Percentiles rank a stretch among this genome's conserved stretches.
phyloP scores from a whole-genome alignment of 106 monocot genomes.

The Allium fistulosum region DNA sequence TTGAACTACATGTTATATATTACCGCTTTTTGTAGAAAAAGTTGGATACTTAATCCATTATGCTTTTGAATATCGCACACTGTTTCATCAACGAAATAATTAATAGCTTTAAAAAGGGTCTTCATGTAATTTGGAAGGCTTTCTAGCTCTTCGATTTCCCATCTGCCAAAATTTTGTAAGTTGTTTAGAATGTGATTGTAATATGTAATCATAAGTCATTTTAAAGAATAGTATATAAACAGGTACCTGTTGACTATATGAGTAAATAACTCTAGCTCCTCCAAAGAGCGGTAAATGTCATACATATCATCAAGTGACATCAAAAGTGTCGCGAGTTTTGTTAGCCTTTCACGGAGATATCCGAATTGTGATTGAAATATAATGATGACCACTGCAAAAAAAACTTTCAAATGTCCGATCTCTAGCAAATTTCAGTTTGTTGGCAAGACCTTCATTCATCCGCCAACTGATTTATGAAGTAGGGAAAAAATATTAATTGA shows the following conservation, averaged over 20 bases:
- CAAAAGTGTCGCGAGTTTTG: constrained; percentile 20
- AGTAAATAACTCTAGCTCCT: constrained; percentile 40
- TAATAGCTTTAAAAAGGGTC: too few relatives aligned
- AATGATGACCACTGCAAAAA: constrained; percentile 2
- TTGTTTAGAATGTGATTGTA: background rate
- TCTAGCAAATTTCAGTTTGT: constrained; percentile 31
- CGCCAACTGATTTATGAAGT: too few relatives aligned
- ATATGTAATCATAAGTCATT: background rate
- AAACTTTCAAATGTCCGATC: constrained; percentile 9
- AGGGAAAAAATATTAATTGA: too few relatives aligned
- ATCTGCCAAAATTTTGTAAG: constrained; percentile 8
- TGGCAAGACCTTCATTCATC: constrained; percentile 7
- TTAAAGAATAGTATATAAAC: background rate
- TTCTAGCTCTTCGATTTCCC: constrained; percentile 27
- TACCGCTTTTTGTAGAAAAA: constrained; percentile 27
- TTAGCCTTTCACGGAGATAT: constrained; percentile 15
- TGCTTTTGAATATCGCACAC: constrained; percentile 7
- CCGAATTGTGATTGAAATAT: constrained; percentile 17
- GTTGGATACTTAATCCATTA: constrained; percentile 15
- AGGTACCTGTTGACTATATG: constrained; percentile 22
- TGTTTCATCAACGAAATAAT: constrained; percentile 16
- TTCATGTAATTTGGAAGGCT: constrained; percentile 19
- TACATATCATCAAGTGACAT: constrained; percentile 32
- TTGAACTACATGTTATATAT: background rate
- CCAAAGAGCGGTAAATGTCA: constrained; percentile 35